Base-by-base conservation (phyloP, 2,329 filamentous ascomycete species). In the Cladophialophora chaetospira region DNA sequence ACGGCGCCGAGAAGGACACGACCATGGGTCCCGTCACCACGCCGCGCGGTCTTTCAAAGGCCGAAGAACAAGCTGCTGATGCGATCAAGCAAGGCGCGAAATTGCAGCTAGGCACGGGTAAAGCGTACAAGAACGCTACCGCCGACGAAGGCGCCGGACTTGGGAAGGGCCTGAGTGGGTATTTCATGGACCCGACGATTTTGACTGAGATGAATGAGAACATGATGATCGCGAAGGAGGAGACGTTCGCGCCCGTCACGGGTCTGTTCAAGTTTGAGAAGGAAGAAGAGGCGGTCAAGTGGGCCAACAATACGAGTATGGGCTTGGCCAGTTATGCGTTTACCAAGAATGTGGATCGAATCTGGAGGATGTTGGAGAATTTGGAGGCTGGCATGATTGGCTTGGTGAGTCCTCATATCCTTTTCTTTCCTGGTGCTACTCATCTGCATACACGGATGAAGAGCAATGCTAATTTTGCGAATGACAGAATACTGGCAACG, bases 351-450 rank as follows among this genome's bases (percentile, higher is more conserved):
- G 73, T 88, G 4, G 83, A 87, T 66, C 82, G 85, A 0, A 77
- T 83, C 49, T 87, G 85, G 82, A 76, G 86, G 57, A 72, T 88
- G 67, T 73, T 88, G 55, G 85, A 88, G 75, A 85, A 82, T 62
- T 69, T 88, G 29, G 84, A 88, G 68, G 85, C 85, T 3, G 85
- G 85, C 3, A 88, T 88, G 85, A 84, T 88, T 66, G 85, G 85
- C 11, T 80, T 54, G 80, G 82, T 75, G 66, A 64, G 71, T 67
- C 33, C 43, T 25, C n/a, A n/a, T 17, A 21, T 11, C 35, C 17
- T 38, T 44, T 23, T 42, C 45, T 42, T 46, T 5, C 23, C 15
- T 44, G 1, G 15, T 28, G 19, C 23, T n/a, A n/a, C n/a, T n/a
- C n/a, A n/a, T n/a, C n/a, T n/a, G n/a, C n/a, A n/a, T n/a, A n/a